Base-by-base conservation (phyloP, 768 basidiomycete species). In the Hebeloma cylindrosporum region DNA sequence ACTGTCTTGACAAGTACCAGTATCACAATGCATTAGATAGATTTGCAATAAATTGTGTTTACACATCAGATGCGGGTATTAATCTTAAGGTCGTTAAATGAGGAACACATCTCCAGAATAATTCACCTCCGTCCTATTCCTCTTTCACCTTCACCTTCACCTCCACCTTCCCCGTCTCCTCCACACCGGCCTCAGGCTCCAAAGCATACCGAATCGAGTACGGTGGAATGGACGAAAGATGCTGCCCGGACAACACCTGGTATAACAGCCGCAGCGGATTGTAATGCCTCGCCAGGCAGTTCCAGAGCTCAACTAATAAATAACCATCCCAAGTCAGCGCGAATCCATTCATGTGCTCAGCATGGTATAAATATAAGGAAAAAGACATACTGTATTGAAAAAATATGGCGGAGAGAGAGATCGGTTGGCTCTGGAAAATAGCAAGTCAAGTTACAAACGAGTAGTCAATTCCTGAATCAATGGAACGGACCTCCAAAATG, bases 181-280 rank as follows among this genome's bases (percentile, higher is more conserved):
- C n/a, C n/a, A n/a, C n/a, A n/a, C n/a, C n/a, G n/a, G n/a, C n/a
- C n/a, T n/a, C n/a, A n/a, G n/a, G n/a, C n/a, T n/a, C n/a, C n/a
- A n/a, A n/a, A n/a, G 26, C 53, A 47, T 71, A 72, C 2, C 68
- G 63, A 41, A 70, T 70, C 13, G 65, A 66, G 45, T 69, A 68
- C 3, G 59, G 59, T 20, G 76, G 70, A 39, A 82, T 80, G 7
- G 76, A 73, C 18, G 69, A 69, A 1, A 83, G 64, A 44, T 73
- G 63, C 48, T 68, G 66, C 1, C 81, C 81, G 8, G 63, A 62
- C 35, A 82, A 58, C 14, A 83, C 59, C 43, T 66, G 68, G 50
- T 66, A 72, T 32, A 78, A 59, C 17, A 83, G 61, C 17, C 79
- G 75, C 33, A 82, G 58, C 1, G 82, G 81, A 52, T 79, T 79